Conservation (phyloP, 2,329 filamentous ascomycete species). For the Cytospora piceae region DNA sequence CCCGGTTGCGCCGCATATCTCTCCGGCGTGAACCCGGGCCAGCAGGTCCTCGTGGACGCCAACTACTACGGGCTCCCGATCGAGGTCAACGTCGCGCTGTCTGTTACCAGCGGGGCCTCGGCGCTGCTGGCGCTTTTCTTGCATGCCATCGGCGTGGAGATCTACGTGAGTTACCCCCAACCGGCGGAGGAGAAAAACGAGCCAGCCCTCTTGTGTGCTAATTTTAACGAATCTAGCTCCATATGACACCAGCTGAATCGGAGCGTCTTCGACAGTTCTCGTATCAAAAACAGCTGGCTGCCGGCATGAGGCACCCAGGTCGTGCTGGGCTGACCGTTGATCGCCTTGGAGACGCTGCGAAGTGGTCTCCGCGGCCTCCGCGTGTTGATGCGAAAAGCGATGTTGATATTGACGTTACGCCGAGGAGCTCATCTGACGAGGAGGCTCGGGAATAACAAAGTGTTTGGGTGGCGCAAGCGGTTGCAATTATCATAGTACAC, state of each 20-base stretch:
- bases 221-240: conserved; percentile 43
- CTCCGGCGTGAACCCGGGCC: conserved; percentile 35
- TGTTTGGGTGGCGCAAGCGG: neutral
- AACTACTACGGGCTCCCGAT: conserved; percentile 38
- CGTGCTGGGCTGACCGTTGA: conserved; percentile 50
- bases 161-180: conserved; percentile 45
- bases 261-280: conserved; percentile 58
- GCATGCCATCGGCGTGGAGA: conserved; percentile 53
- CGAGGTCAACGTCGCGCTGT: conserved; percentile 47
- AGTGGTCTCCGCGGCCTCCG: conserved; percentile 30
- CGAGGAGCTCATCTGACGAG: neutral
- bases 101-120: conserved; percentile 54
- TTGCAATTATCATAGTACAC: neutral
- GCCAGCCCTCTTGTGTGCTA: neutral
- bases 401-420: neutral
- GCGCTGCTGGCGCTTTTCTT: conserved; percentile 57
- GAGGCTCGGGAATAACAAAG: neutral
- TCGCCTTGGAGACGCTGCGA: conserved; percentile 43
- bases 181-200: neutral
- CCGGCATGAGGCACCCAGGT: conserved; percentile 55
- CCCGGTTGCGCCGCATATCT: conserved; percentile 50
- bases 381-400: neutral
- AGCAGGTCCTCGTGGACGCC: conserved; percentile 40
- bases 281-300: conserved; percentile 59
- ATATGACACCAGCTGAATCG: conserved; percentile 56